These are phyloP conservation scores for Trichothecium roseum DNA, from an alignment of 2,329 filamentous ascomycete genomes.

Conservation along the genomic window DNA sequence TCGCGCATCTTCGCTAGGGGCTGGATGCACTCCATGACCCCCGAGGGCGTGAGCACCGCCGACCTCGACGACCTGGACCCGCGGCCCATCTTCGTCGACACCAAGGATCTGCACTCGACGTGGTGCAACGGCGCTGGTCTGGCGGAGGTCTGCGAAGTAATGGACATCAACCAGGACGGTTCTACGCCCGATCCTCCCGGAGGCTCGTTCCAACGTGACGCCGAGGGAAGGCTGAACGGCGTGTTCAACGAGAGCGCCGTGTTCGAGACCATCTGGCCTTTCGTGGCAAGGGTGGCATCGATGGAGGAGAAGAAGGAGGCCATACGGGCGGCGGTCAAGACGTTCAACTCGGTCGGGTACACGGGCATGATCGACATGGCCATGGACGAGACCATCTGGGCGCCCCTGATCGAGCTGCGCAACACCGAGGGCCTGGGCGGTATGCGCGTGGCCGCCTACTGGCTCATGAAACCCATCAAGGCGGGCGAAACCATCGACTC, in stretches of 20 bases:
- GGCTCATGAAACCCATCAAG: slow-evolving; percentile 44
- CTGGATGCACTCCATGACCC: slow-evolving; percentile 44
- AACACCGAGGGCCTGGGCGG: slow-evolving; percentile 17
- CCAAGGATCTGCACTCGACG: slow-evolving; percentile 44
- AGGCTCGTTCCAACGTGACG: slow-evolving; percentile 40
- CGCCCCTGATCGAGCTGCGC: slow-evolving; percentile 34
- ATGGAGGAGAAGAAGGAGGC: slow-evolving; percentile 36
- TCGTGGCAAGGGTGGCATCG: slow-evolving; percentile 34
- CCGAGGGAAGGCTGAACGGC: slow-evolving; percentile 34
- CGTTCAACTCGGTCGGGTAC: slow-evolving; percentile 41
- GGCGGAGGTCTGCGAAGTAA: slow-evolving; percentile 24
- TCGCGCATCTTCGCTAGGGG: slow-evolving; percentile 41
- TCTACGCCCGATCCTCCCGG: slow-evolving; percentile 34
- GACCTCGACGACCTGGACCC: slow-evolving; percentile 40
- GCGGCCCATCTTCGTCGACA: slow-evolving; percentile 45
- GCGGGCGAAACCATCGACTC: slow-evolving; percentile 28
- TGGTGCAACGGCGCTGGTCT: slow-evolving; percentile 45
- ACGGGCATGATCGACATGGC: slow-evolving; percentile 50
- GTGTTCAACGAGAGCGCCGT: slow-evolving; percentile 42
- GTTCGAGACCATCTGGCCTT: slow-evolving; percentile 44
- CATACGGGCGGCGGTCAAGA: slow-evolving; percentile 35
- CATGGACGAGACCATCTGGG: slow-evolving; percentile 49
- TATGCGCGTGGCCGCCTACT: slow-evolving; percentile 43
- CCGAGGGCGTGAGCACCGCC: slow-evolving; percentile 30
- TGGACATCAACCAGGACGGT: slow-evolving; percentile 27